These are phyloP conservation scores for Pseudonitzschia multiseries DNA, from an alignment of 108 stramenopile species.

Conservation along the genomic window DNA sequence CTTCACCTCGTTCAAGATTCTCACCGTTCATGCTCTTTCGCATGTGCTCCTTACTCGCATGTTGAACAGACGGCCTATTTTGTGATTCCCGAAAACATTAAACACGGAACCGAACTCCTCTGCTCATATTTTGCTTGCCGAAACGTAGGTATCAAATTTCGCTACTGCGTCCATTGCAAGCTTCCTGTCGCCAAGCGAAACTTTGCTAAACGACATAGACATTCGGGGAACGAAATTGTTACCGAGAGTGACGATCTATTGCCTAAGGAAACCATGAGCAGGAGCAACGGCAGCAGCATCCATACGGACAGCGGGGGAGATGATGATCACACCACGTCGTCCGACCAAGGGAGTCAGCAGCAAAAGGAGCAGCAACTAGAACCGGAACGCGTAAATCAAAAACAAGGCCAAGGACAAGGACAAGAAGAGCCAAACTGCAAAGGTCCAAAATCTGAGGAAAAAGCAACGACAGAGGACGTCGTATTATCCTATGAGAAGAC, in stretches of 20 bases:
- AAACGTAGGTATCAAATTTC: constrained; percentile 78
- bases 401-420: background rate
- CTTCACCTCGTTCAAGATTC: background rate
- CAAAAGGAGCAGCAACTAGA: background rate
- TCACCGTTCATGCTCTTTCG: too few relatives aligned
- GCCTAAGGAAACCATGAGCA: background rate
- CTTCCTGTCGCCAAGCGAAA: constrained; percentile 81
- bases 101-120: constrained; percentile 80
- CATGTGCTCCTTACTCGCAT: background rate
- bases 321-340: background rate
- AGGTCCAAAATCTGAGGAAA: background rate
- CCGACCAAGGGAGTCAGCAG: constrained; percentile 11
- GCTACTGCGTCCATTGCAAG: constrained; percentile 68
- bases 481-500: background rate
- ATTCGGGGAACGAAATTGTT: constrained; percentile 17
- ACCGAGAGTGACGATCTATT: background rate
- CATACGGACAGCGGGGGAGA: background rate
- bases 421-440: background rate
- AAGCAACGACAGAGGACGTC: background rate
- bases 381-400: too few relatives aligned
- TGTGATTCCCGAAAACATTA: constrained; percentile 65
- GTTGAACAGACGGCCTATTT: constrained; percentile 66
- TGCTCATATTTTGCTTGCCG: constrained; percentile 81
- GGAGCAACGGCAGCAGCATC: background rate
- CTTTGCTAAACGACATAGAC: constrained; percentile 77